Evolutionary conservation across 1,284 basidiomycete genomes (phyloP).

Genomic region (Exobasidium cylindrosporum): DNA sequence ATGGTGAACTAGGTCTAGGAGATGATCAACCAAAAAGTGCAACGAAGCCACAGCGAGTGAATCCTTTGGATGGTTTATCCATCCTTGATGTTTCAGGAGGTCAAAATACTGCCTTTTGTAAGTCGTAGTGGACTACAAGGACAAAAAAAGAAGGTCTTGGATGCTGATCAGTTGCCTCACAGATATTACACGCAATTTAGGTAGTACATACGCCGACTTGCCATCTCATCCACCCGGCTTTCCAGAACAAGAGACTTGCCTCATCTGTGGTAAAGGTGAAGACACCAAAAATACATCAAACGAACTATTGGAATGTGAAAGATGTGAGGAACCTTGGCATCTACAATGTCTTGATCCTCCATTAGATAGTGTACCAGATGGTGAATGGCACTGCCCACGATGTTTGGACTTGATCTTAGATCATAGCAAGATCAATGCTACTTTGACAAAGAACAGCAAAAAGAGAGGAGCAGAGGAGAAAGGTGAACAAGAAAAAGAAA

Average conservation of each 20-base stretch:
- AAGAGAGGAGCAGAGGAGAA: not conserved
- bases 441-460: not conserved
- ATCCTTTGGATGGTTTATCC: constrained; percentile 70
- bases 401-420: constrained; percentile 20
- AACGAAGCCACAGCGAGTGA: constrained; percentile 74
- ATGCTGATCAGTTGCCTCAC: not conserved
- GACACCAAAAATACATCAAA: constrained; percentile 50
- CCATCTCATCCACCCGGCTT: constrained; percentile 60
- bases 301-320: constrained; percentile 56
- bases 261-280: constrained; percentile 67
- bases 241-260: constrained; percentile 68
- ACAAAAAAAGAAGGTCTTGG: not conserved
- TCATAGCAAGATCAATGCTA: not conserved
- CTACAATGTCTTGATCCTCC: constrained; percentile 76
- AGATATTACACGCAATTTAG: constrained; percentile 67
- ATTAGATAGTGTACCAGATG: constrained; percentile 72
- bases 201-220: constrained; percentile 39
- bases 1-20: constrained; percentile 79
- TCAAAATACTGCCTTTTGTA: constrained; percentile 73
- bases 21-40: constrained; percentile 76
- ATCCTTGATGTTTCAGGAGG: constrained; percentile 77
- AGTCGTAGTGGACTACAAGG: no score
- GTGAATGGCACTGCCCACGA: constrained; percentile 55
- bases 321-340: constrained; percentile 86
- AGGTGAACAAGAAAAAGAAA: not conserved